Base-by-base conservation (phyloP, 768 basidiomycete species). In the Scleroderma bovista region DNA sequence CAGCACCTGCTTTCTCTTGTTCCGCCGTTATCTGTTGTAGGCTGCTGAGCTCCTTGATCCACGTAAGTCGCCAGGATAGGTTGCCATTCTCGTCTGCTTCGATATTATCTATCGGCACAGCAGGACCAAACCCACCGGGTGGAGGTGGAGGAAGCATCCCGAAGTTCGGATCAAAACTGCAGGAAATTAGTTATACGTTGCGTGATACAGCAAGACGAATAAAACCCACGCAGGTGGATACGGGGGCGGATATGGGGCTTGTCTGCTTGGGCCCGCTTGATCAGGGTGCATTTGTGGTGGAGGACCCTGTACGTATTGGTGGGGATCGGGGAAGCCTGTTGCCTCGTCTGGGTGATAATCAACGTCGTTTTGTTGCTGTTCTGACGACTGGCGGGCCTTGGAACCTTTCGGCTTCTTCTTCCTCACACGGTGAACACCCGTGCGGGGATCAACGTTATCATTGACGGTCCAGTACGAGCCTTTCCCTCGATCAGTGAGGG, bases 391-490 rank as follows among this genome's bases (percentile, higher is more conserved):
- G 39, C 76, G 72, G 45, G 63, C 66, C 50, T 76, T 75, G 32
- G 72, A 65, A 16, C 75, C 73, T 66, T 88, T 86, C 39, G 77
- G 75, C 62, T 90, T 88, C 76, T 91, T 92, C 71, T 92, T 92
- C 61, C 90, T 84, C 47, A 91, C 78, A 22, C 90, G 83, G 61
- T 93, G 90, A 29, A 92, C 90, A 32, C 90, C 90, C 3, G 90
- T 91, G 36, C 88, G 86, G 44, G 88, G 88, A 60, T 92, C 88
- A 39, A 92, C 87, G 58, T 87, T 86, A 59, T 92, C 88, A 59
- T 92, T 90, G 54, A 93, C 90, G 0, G 88, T 91, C 90, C 90
- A 93, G 61, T 92, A 93, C 0, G 88, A 91, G 19, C 90, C 90
- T 61, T 93, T 93, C 46, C 90, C 90, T 46, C 90, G 83, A 60